Evolutionary conservation across 139 green algal species (phyloP).

Genomic region (Diplosphaera chodatii): DNA sequence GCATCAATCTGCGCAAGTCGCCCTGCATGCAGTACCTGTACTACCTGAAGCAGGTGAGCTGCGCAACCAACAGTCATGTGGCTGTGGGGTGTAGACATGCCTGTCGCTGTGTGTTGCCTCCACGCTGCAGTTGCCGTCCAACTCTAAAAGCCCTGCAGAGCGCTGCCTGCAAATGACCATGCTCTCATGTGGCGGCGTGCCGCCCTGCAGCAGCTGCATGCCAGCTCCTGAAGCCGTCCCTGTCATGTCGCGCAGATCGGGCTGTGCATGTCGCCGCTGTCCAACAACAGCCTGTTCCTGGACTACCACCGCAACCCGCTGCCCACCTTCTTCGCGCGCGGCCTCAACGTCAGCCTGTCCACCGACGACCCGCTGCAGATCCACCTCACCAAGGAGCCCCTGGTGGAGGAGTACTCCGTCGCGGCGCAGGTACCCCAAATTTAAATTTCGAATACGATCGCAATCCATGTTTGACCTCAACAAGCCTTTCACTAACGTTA

Average conservation of each 20-base stretch:
- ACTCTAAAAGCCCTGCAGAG: too few relatives aligned
- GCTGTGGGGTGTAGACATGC: too few relatives aligned
- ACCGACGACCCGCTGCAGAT: constrained; percentile 82
- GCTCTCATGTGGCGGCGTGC: too few relatives aligned
- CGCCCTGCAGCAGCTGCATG: too few relatives aligned
- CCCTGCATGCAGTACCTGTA: constrained; percentile 84
- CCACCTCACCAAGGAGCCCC: constrained; percentile 94
- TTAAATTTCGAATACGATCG: too few relatives aligned
- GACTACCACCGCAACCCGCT: constrained; percentile 99
- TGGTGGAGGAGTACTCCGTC: constrained; percentile 98
- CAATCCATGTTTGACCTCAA: too few relatives aligned
- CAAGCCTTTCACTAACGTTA: too few relatives aligned
- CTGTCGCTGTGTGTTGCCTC: too few relatives aligned
- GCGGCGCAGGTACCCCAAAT: constrained; percentile 65
- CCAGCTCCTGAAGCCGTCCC: too few relatives aligned
- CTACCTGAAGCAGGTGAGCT: constrained; percentile 56
- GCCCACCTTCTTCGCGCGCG: constrained; percentile 93
- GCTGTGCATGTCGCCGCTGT: constrained; percentile 92
- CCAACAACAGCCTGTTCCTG: constrained; percentile 99
- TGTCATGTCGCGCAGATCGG: constrained; percentile 66
- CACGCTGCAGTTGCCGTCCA: too few relatives aligned
- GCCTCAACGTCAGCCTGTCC: constrained; percentile 78
- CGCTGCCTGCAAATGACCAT: too few relatives aligned
- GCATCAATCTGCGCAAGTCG: constrained; percentile 97
- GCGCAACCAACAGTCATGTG: too few relatives aligned